A percentile compares a stretch with the other conserved stretches of the same genome.
These are phyloP conservation scores for Colletotrichum orbiculare DNA, from an alignment of 2,329 filamentous ascomycete species.

Conservation along the genomic window DNA sequence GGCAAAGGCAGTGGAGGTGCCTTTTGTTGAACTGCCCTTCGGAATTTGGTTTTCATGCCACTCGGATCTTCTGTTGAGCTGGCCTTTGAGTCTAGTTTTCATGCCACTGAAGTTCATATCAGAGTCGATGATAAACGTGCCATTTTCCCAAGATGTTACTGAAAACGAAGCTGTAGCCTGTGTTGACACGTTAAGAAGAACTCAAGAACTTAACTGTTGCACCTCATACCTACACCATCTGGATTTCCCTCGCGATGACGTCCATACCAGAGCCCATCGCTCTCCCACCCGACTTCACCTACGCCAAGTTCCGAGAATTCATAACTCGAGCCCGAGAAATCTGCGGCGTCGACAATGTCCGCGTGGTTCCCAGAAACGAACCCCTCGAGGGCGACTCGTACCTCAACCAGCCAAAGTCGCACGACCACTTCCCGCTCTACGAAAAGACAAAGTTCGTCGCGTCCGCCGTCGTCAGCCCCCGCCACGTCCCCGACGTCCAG, in stretches of 20 bases:
- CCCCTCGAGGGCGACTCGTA: conserved; percentile 37
- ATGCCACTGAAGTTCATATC: too few species aligned
- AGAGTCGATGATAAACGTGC: too few species aligned
- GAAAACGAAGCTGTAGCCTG: background rate
- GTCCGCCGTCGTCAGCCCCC: conserved; percentile 49
- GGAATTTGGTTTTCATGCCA: too few species aligned
- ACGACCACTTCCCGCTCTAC: conserved; percentile 52
- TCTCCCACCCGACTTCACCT: conserved; percentile 33
- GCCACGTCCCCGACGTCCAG: conserved; percentile 57
- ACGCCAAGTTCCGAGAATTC: conserved; percentile 40
- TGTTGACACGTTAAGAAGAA: too few species aligned
- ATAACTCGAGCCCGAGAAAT: conserved; percentile 36
- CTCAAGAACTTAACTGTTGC: too few species aligned
- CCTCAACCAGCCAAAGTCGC: conserved; percentile 41
- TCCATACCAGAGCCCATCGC: conserved; percentile 19
- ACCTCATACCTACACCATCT: background rate
- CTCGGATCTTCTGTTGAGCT: too few species aligned
- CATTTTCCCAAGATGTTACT: background rate
- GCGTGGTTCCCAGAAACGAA: conserved; percentile 29
- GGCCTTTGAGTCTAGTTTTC: too few species aligned
- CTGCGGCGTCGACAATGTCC: conserved; percentile 41
- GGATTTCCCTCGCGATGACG: conserved; percentile 8
- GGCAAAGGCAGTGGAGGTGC: background rate
- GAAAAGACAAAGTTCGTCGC: conserved; percentile 56
- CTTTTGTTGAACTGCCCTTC: too few species aligned